Conservation (phyloP, 2,329 filamentous ascomycete genomes). For the Aureobasidium sp. region DNA sequence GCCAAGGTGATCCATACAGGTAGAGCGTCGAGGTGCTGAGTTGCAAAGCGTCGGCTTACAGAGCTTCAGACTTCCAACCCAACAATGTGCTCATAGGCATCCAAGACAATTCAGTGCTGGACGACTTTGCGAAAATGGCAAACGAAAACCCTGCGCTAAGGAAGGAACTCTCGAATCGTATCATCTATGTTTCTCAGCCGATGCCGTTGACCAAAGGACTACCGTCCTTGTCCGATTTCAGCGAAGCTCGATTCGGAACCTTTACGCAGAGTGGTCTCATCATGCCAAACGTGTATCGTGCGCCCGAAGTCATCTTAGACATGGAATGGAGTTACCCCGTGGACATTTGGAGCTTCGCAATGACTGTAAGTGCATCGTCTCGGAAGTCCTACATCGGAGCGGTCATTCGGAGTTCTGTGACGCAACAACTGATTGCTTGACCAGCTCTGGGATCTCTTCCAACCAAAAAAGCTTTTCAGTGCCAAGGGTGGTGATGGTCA, state of each 20-base stretch:
- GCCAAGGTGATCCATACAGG: conserved; percentile 25
- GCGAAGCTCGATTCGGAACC: conserved; percentile 32
- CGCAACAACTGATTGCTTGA: neutral
- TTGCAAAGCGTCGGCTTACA: neutral
- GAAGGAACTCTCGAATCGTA: conserved; percentile 26
- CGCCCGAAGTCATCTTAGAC: conserved; percentile 33
- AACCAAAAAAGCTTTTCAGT: conserved; percentile 29
- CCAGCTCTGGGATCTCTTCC: conserved; percentile 34
- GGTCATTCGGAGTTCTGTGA: neutral
- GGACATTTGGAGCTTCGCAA: conserved; percentile 35
- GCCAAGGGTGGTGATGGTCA: conserved; percentile 20
- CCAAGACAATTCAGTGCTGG: conserved; percentile 17
- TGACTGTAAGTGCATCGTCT: conserved; percentile 26
- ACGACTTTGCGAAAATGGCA: conserved; percentile 2
- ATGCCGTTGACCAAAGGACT: conserved; percentile 20
- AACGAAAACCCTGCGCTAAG: conserved; percentile 16
- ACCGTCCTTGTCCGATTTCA: conserved; percentile 31
- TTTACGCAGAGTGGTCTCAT: conserved; percentile 10
- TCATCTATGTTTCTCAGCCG: conserved; percentile 25
- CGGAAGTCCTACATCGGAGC: neutral
- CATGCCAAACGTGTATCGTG: conserved; percentile 32
- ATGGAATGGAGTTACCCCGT: conserved; percentile 30
- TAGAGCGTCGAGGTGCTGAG: conserved; percentile 13
- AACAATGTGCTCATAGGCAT: conserved; percentile 26
- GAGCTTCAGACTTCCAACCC: conserved; percentile 22